Evolutionary conservation across 2,329 filamentous ascomycete species (phyloP).

Genomic region (Venturia carpophila): DNA sequence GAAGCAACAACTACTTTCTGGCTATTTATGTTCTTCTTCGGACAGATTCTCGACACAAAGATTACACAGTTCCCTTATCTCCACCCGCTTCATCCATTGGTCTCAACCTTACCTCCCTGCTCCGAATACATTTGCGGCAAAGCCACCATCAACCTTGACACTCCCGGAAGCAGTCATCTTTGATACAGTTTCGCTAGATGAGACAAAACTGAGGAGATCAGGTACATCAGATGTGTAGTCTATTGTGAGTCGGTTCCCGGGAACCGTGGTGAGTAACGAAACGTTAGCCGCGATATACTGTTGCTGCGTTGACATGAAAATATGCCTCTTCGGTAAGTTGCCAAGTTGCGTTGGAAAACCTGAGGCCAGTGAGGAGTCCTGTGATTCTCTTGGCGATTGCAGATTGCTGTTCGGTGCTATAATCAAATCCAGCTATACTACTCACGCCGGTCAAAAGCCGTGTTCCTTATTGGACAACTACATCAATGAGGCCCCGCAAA

Average conservation of each 20-base stretch:
- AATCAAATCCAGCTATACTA: background rate
- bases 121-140: background rate
- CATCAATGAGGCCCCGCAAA: background rate
- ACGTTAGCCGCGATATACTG: conserved; percentile 11
- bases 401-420: background rate
- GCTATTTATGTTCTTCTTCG: too few species aligned
- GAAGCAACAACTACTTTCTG: too few species aligned
- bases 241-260: conserved; percentile 17
- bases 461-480: conserved; percentile 4
- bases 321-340: conserved; percentile 14
- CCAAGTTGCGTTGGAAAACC: background rate
- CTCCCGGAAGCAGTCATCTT: background rate
- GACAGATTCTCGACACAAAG: too few species aligned
- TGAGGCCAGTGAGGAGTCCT: conserved; percentile 14
- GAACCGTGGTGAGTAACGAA: conserved; percentile 10
- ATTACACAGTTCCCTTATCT: too few species aligned
- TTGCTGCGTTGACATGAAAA: conserved; percentile 11
- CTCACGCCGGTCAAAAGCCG: background rate
- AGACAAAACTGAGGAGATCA: background rate
- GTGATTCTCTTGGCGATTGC: conserved; percentile 6
- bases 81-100: too few species aligned
- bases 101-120: too few species aligned
- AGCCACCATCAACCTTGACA: background rate
- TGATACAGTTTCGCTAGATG: background rate
- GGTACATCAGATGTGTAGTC: conserved; percentile 11